Percentiles rank a stretch among this genome's conserved stretches.
phyloP scores from a whole-genome alignment of 495 filamentous ascomycete genomes.

The Polyplosphaeria fusca region DNA sequence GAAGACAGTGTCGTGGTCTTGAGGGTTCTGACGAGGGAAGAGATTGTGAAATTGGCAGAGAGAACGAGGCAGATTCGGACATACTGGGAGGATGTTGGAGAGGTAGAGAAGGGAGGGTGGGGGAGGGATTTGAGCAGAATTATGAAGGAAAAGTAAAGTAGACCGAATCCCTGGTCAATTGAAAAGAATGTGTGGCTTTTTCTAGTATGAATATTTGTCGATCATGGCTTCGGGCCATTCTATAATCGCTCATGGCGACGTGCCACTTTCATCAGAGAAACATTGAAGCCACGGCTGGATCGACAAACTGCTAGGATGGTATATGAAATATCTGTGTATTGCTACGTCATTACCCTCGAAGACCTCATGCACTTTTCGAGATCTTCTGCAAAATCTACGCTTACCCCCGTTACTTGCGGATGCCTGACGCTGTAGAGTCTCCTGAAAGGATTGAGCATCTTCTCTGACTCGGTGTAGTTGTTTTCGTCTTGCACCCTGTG shows the following conservation, averaged over 20 bases:
- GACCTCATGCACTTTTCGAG: slow-evolving; percentile 25
- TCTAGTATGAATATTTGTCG: too few species aligned
- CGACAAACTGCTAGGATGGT: too few species aligned
- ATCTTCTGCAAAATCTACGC: slow-evolving; percentile 7
- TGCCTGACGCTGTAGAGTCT: slow-evolving; percentile 19
- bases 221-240: too few species aligned
- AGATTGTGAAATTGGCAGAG: slow-evolving; percentile 68
- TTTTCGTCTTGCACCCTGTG: slow-evolving; percentile 27
- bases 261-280: too few species aligned
- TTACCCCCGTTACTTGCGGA: slow-evolving; percentile 23
- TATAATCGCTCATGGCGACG: too few species aligned
- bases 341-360: neutral
- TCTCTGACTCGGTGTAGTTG: slow-evolving; percentile 18
- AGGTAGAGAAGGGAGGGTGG: neutral
- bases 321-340: too few species aligned
- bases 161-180: too few species aligned
- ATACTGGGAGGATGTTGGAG: neutral
- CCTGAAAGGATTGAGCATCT: slow-evolving; percentile 28
- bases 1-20: slow-evolving; percentile 75
- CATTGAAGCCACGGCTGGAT: too few species aligned
- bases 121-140: neutral
- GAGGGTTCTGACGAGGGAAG: slow-evolving; percentile 68
- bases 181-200: too few species aligned
- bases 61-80: slow-evolving; percentile 60
- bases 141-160: too few species aligned